These are phyloP conservation scores for Eimeria nieschulzi DNA, from an alignment of 169 alveolate genomes.

Conservation along the genomic window DNA sequence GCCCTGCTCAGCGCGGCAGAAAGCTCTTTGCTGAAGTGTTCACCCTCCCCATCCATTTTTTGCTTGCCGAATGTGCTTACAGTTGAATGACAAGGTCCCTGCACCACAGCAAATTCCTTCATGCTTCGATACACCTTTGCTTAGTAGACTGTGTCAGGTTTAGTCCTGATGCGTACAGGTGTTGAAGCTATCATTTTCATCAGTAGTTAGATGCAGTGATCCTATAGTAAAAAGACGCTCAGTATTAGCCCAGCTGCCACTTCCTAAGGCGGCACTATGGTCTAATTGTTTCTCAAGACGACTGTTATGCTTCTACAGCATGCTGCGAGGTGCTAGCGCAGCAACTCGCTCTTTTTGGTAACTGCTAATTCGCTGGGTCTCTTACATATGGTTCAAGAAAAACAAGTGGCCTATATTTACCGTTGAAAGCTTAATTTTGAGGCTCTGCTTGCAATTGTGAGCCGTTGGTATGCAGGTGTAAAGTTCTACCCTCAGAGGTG, in stretches of 20 bases:
- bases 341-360: background rate
- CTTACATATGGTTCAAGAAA: background rate
- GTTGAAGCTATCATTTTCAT: background rate
- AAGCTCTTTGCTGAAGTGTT: constrained; percentile 44
- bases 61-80: background rate
- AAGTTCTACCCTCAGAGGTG: constrained; percentile 20
- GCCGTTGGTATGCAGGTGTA: constrained; percentile 3
- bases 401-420: too few relatives aligned
- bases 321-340: too few relatives aligned
- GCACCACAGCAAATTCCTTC: background rate
- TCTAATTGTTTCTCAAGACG: background rate
- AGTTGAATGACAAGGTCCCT: background rate
- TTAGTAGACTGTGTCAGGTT: background rate
- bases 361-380: background rate
- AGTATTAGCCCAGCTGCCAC: too few relatives aligned
- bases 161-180: background rate
- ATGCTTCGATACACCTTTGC: background rate
- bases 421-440: background rate
- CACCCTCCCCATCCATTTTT: background rate
- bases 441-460: too few relatives aligned
- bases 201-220: background rate
- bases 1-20: constrained; percentile 51
- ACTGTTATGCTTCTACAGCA: background rate
- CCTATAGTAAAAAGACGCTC: background rate
- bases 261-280: too few relatives aligned